Base-by-base conservation (phyloP, 1,139 yeast species). In the Sugiyamaella pinicola region DNA sequence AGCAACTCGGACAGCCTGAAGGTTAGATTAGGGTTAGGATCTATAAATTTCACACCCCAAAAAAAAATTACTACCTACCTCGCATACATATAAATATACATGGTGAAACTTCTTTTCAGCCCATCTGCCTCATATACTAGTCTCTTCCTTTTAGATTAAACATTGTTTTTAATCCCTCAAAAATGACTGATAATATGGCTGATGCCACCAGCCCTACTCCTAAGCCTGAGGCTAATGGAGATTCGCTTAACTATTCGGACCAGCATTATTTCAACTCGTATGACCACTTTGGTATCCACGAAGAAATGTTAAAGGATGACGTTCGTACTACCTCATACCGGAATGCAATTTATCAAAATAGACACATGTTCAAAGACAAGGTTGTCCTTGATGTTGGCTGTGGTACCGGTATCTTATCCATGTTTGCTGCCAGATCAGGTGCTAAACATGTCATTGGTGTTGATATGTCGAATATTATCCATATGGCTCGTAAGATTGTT, bases 361-460 rank as follows among this genome's bases (percentile, higher is more conserved):
- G 87, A 68, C 86, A 85, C 64, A 74, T 89, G 58, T 93, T 95
- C 77, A 88, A 90, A 70, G 97, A 82, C 72, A 95, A 93, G 76
- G 75, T 90, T 57, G 99, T 95, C n/a, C 78, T 95, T 58, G 99
- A 95, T 74, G 99, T 95, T 58, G 99, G 99, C 45, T 93, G 98
- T 73, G 99, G 99, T 63, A 93, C 98, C 10, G 99, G 99, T 62
- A 89, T 93, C 64, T 76, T 93, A 61, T 90, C 97, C 21, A 88
- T 93, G 96, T 93, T 93, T 77, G 98, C 98, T n/a, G 96, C 91
- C 49, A 85, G 86, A 67, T 95, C 97, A 18, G 99, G 98, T 60
- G 98, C 98, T 60, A 89, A 89, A 71, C 97, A 90, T 68, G 98
- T 93, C 53, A 86, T 90, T 70, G 95, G 96, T 43, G 96, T 91